Conservation (phyloP, 306 rosid genomes). For the Prunus dulcis region DNA sequence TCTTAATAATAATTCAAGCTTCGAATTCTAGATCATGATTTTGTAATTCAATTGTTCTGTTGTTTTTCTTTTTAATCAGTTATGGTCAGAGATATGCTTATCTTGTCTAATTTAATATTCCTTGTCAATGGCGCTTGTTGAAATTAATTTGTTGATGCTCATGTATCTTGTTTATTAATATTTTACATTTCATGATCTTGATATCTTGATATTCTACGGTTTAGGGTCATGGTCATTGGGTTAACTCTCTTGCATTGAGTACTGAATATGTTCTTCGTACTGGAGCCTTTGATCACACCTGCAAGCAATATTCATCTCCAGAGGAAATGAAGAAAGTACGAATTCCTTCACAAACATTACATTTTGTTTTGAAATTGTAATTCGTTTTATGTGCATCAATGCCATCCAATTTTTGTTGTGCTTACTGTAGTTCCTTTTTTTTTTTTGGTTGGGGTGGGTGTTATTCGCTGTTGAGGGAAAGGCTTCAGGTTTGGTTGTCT, state of each 20-base stretch:
- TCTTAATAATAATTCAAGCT: background rate
- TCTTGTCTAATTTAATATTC: background rate
- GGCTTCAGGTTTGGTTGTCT: no score
- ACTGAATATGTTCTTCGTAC: constrained; percentile 94
- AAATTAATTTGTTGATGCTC: background rate
- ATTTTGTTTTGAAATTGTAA: no score
- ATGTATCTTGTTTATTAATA: background rate
- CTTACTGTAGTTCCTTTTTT: background rate
- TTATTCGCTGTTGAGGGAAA: background rate
- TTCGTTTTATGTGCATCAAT: no score
- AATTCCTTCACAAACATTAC: no score
- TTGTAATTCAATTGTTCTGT: background rate
- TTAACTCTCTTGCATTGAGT: constrained; percentile 92
- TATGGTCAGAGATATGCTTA: background rate
- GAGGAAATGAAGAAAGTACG: constrained; percentile 85
- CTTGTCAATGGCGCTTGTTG: background rate
- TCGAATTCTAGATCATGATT: background rate
- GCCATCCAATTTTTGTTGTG: no score
- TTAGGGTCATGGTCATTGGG: constrained; percentile 98
- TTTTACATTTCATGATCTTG: background rate
- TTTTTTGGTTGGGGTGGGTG: background rate
- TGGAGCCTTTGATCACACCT: constrained; percentile 94
- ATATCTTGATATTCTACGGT: constrained; percentile 26
- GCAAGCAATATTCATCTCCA: constrained; percentile 68
- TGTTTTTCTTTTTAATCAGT: background rate